Conservation (phyloP, 495 filamentous ascomycete species). For the Apodospora peruviana region DNA sequence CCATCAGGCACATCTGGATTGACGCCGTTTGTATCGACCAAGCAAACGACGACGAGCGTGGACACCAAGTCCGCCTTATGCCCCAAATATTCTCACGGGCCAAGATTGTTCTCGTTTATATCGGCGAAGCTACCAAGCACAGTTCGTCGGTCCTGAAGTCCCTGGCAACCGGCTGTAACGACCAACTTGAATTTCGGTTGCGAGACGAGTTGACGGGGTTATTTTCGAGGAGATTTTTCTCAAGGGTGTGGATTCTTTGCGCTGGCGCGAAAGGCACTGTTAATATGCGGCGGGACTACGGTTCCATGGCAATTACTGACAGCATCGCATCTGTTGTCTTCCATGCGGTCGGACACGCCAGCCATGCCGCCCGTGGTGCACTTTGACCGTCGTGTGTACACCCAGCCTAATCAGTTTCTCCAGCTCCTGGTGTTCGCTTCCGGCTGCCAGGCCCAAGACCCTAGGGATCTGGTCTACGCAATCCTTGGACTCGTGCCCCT, state of each 20-base stretch:
- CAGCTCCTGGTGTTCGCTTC: background rate
- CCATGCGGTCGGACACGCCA: background rate
- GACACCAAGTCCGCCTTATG: constrained; percentile 23
- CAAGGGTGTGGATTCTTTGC: no score
- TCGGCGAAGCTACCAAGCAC: constrained; percentile 9
- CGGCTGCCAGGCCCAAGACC: background rate
- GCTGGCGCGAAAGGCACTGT: no score
- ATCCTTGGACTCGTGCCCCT: background rate
- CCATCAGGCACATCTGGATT: constrained; percentile 20
- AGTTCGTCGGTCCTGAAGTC: background rate
- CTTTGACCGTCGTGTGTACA: no score
- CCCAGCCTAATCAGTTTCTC: no score
- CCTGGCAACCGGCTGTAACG: background rate
- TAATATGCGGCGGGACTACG: background rate
- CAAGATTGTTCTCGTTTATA: constrained; percentile 18
- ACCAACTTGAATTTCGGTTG: background rate
- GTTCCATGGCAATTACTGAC: background rate
- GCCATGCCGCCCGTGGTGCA: no score
- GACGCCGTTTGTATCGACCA: constrained; percentile 30
- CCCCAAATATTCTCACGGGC: constrained; percentile 20
- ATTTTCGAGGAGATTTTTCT: no score
- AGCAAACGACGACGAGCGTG: constrained; percentile 14
- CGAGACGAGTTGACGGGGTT: background rate
- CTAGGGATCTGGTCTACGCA: background rate
- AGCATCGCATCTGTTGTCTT: background rate